Evolutionary conservation across 1,284 basidiomycete species (phyloP), one percentile per base, ranked within the genome.

Genomic region (Moesziomyces globuligerus): DNA sequence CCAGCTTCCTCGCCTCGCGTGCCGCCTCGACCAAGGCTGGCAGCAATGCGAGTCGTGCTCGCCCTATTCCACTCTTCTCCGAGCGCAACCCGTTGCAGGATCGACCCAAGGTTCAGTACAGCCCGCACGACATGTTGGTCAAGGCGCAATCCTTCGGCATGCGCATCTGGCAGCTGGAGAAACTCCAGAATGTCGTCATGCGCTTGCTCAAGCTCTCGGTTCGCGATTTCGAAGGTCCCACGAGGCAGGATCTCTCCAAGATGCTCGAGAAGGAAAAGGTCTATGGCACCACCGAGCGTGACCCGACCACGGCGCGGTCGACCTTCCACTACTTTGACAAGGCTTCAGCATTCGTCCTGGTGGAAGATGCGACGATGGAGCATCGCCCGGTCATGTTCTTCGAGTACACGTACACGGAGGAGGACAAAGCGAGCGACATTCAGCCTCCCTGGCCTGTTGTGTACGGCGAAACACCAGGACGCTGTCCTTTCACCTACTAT

Each of bases 301-400:
- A 98, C 83, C 89, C 92, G 1, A 89, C 88, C 11, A 91, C 94
- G 49, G 91, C 89, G 56, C 88, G 94, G 43, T 88, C 91, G 61
- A 93, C 95, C 83, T 94, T 89, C 79, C 88, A 88, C 69, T 99
- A 98, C 83, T 98, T 98, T 83, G 85, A 88, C 26, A 89, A 90
- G 51, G 87, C 87, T 44, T 89, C 87, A 54, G 89, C 87, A 80
- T 97, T 92, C 82, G 86, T 98, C 26, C 87, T 98, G 38, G 88
- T 98, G 24, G 94, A 98, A 81, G 96, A 98, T 78, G 88, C 93
- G 59, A 89, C 88, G 7, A 88, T 90, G 60, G 90, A 94, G 51
- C 83, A 86, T 73, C 84, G 86, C 24, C 85, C 87, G 5, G 83
- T 88, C 75, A 85, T 86, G 77, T 82, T 83, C 57, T 85, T 86